Base-by-base conservation (phyloP, 176 grass and related monocot genomes). In the Rhynchospora tenuis region DNA sequence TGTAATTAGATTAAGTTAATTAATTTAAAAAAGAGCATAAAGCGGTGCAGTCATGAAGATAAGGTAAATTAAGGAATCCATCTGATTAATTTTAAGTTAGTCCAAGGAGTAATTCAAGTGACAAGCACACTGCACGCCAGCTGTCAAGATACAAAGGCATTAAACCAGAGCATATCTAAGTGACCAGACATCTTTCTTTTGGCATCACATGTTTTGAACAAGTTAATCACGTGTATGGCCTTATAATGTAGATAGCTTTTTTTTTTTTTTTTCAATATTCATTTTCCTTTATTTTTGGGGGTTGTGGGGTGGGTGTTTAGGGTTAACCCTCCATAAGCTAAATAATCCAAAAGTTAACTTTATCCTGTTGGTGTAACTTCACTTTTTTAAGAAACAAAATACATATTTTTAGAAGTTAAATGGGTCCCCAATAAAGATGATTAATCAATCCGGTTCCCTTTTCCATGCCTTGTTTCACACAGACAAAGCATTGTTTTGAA, bases 141-240 rank as follows among this genome's bases (percentile, higher is more conserved):
- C 80, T 82, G 80, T 61, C 80, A 43, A 63, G 60, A 64, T 82
- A 52, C 44, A 66, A 82, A 82, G 42, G 79, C 79, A 47, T 66
- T 82, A 82, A 66, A 66, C 54, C 46, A 6, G 72, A 26, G 65
- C 59, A 81, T 19, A 64, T 65, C 16, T 13, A 82, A 48, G 31
- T 60, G 61, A 80, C 61, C 14, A 27, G 80, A 67, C 80, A 82
- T 45, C 61, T 65, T 47, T 82, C 43, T 82, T 82, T 65, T 48
- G 29, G 60, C 42, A 54, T 19, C 80, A 82, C 43, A 67, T 82
- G 59, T n/a, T 9, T 48, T 67, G 79, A 43, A 82, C 78, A 81
- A 64, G 59, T 11, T 3, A 26, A 81, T 81, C 78, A 81, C 80
- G 26, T 82, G 80, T 38, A 76, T 29, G 14, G 13, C 16, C 24